Conservation (phyloP, 2,329 filamentous ascomycete genomes). For the Verticillium klebahnii region DNA sequence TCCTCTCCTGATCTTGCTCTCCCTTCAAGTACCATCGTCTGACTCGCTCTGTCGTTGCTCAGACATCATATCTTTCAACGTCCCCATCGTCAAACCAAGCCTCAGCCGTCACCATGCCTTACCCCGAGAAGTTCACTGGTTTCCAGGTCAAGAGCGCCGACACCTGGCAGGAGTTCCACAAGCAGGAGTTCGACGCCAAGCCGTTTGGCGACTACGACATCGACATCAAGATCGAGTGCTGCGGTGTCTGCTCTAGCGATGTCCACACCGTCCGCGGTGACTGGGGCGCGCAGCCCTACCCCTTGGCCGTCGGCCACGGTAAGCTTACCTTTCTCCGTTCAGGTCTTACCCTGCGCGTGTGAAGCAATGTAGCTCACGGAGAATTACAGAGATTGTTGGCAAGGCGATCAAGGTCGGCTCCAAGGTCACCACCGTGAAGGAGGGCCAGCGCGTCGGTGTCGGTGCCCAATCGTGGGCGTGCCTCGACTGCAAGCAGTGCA, state of each 20-base stretch:
- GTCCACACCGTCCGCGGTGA: constrained; percentile 53
- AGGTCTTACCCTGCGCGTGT: neutral
- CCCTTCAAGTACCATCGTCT: neutral
- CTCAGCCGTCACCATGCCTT: constrained; percentile 36
- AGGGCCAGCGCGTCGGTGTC: constrained; percentile 55
- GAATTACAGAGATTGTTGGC: constrained; percentile 37
- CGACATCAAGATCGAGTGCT: constrained; percentile 67
- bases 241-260: constrained; percentile 59
- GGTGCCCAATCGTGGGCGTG: constrained; percentile 51
- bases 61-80: neutral
- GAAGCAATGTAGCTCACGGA: neutral
- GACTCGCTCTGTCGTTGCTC: neutral
- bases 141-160: constrained; percentile 54
- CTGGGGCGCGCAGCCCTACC: constrained; percentile 48
- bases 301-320: constrained; percentile 50
- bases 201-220: constrained; percentile 66
- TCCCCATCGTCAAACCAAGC: neutral
- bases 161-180: constrained; percentile 57
- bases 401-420: constrained; percentile 35
- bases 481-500: constrained; percentile 33
- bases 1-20: neutral
- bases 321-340: constrained; percentile 18
- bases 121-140: constrained; percentile 56
- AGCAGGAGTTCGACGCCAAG: constrained; percentile 67
- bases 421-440: constrained; percentile 38